Evolutionary conservation across 2,329 filamentous ascomycete genomes (phyloP).

Genomic region (Plenodomus lindquistii): DNA sequence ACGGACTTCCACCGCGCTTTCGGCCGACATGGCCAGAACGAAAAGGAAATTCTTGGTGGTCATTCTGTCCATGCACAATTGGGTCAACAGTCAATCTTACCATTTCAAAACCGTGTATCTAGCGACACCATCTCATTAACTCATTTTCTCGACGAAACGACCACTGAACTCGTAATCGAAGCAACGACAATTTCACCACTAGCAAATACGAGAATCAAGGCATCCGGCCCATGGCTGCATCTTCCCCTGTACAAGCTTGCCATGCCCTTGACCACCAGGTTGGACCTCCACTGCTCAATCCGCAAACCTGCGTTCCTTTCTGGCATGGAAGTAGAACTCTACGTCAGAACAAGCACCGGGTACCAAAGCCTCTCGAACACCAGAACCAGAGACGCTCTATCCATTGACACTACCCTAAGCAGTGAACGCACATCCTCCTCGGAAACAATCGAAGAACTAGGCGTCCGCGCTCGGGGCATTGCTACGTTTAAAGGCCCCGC

Average conservation of each 20-base stretch:
- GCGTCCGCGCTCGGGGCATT: constrained; percentile 17
- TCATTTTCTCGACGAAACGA: constrained; percentile 15
- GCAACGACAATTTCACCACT: neutral
- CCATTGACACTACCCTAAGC: neutral
- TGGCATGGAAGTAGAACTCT: constrained; percentile 9
- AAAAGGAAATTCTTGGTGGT: constrained; percentile 17
- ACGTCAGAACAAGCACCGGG: constrained; percentile 17
- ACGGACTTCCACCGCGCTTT: constrained; percentile 45
- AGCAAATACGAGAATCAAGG: constrained; percentile 1
- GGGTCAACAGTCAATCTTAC: constrained; percentile 40
- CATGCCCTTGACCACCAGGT: constrained; percentile 33
- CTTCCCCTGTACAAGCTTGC: constrained; percentile 39
- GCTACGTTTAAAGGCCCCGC: neutral
- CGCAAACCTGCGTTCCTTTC: constrained; percentile 2
- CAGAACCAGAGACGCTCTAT: neutral
- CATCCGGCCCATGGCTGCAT: neutral
- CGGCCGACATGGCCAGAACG: constrained; percentile 13
- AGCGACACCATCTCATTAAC: neutral
- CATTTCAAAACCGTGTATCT: constrained; percentile 9
- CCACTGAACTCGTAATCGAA: constrained; percentile 22
- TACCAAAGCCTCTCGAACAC: constrained; percentile 2
- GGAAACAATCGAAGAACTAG: constrained; percentile 28
- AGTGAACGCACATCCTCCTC: neutral
- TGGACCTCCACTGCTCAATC: constrained; percentile 22
- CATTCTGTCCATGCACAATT: constrained; percentile 34